Conservation (phyloP, 768 basidiomycete genomes). For the Rickenella mellea region DNA sequence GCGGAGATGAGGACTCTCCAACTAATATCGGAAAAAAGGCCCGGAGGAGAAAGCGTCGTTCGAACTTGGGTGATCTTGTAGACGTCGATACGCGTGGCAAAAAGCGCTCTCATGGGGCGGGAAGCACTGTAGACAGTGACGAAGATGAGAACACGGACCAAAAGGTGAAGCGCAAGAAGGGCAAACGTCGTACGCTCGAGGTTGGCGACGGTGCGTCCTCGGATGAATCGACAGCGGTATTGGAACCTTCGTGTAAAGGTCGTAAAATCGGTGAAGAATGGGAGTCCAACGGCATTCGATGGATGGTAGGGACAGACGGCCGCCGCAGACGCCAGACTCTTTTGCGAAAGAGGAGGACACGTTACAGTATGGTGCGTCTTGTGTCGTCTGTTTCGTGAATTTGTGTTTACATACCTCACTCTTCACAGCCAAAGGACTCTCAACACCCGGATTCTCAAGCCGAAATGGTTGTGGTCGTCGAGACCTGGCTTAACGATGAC, state of each 20-base stretch:
- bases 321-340: conserved; percentile 60
- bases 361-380: conserved; percentile 62
- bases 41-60: conserved; percentile 40
- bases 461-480: conserved; percentile 65
- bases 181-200: conserved; percentile 32
- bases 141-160: conserved; percentile 16
- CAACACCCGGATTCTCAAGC: conserved; percentile 65
- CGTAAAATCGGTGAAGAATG: conserved; percentile 67
- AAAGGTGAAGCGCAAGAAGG: conserved; percentile 37
- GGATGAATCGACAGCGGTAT: conserved; percentile 38
- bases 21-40: conserved; percentile 21
- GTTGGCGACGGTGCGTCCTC: conserved; percentile 30
- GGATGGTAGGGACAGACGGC: conserved; percentile 64
- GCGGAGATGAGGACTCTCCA: conserved; percentile 44
- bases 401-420: conserved; percentile 6
- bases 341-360: conserved; percentile 61
- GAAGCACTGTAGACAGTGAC: conserved; percentile 28
- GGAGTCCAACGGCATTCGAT: conserved; percentile 60
- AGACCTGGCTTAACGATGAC: conserved; percentile 70
- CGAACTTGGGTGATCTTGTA: conserved; percentile 18
- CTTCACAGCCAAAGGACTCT: conserved; percentile 62
- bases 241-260: conserved; percentile 41
- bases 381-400: background rate
- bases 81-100: conserved; percentile 41
- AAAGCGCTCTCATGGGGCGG: conserved; percentile 57